Percentiles rank a stretch among this genome's conserved stretches.
These are phyloP conservation scores for Henckelia pumila DNA, from an alignment of 257 asterid genomes.

Conservation along the genomic window DNA sequence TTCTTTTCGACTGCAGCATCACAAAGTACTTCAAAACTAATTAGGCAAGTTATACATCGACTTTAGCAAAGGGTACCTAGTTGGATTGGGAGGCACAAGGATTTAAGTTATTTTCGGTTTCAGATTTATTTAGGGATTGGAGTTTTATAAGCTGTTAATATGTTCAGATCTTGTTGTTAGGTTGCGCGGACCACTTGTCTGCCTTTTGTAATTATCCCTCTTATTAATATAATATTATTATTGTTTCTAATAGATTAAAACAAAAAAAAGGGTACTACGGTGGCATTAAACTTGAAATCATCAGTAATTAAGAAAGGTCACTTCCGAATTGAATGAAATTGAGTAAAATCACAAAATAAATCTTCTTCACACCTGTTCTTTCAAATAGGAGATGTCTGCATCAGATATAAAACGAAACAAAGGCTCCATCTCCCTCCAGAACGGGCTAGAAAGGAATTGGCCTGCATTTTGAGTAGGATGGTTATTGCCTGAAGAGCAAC, in stretches of 20 bases:
- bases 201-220: too few relatives aligned
- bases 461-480: conserved; percentile 45
- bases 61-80: conserved; percentile 5
- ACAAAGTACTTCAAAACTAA: not conserved
- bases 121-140: too few relatives aligned
- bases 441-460: conserved; percentile 67
- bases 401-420: conserved; percentile 70
- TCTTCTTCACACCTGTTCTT: conserved; percentile 57
- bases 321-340: conserved; percentile 19
- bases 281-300: conserved; percentile 2
- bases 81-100: too few relatives aligned
- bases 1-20: not conserved
- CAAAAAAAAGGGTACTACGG: not conserved
- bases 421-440: conserved; percentile 85
- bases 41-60: not conserved
- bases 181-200: too few relatives aligned
- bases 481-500: conserved; percentile 30
- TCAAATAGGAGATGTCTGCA: conserved; percentile 57
- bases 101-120: too few relatives aligned
- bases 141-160: too few relatives aligned
- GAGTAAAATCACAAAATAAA: conserved; percentile 23
- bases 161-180: too few relatives aligned
- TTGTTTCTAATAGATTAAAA: too few relatives aligned
- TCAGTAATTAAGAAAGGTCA: conserved; percentile 10
- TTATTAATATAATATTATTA: too few relatives aligned